Percentiles rank a stretch among this genome's conserved stretches.
phyloP scores from a whole-genome alignment of 345 rosid genomes.

The Geranium brycei region DNA sequence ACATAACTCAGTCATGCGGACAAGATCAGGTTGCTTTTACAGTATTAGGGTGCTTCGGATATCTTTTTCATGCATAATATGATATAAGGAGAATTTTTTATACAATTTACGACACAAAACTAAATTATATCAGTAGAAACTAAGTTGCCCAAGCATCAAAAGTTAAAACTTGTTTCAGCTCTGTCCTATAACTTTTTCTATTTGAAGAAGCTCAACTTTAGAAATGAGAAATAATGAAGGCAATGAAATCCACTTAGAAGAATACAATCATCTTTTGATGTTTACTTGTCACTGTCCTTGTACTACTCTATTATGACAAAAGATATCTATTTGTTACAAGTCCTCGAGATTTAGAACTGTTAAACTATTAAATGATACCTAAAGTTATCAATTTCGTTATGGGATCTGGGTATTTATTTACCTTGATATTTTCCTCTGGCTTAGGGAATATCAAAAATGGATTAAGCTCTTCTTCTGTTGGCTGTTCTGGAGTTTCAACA shows the following conservation, averaged over 20 bases:
- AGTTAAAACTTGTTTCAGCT: background rate
- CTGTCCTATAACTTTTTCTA: background rate
- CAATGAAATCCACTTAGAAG: background rate
- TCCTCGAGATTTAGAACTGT: background rate
- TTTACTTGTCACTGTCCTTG: background rate
- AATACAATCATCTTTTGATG: too few species aligned
- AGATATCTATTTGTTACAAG: background rate
- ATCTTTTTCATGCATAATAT: too few species aligned
- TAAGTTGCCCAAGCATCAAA: background rate
- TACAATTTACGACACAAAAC: too few species aligned
- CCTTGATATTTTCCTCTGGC: conserved; percentile 84
- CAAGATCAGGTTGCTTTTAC: background rate
- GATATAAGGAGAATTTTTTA: too few species aligned
- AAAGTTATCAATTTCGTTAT: background rate
- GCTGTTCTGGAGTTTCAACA: conserved; percentile 38
- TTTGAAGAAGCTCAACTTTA: background rate
- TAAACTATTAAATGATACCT: conserved; percentile 1
- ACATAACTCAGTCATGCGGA: too few species aligned
- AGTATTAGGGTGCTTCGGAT: background rate
- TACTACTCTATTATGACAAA: background rate
- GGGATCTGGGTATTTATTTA: conserved; percentile 9
- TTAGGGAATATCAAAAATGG: conserved; percentile 72
- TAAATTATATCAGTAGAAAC: background rate
- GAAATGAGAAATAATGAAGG: background rate
- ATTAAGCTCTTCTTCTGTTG: conserved; percentile 79